Evolutionary conservation across 441 rosid genomes (phyloP), one percentile per base, ranked within the genome.

Genomic region (Daphne laureola): DNA sequence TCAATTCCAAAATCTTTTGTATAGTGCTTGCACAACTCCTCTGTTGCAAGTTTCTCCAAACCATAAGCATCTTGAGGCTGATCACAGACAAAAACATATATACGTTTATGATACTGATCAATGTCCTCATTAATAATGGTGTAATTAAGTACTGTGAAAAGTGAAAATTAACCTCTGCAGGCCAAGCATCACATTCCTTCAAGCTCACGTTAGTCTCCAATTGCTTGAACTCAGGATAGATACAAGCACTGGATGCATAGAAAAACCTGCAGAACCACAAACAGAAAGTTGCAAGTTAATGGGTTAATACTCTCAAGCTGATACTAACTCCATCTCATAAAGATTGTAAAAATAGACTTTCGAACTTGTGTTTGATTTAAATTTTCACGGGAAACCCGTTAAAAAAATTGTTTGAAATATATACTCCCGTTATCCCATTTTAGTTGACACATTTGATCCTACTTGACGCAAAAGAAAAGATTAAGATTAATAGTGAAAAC

Each of bases 31-130:
- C 98, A 92, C 60, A 92, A 57, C 73, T 92, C 97, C 81, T 89
- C 97, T 0, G 97, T 89, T 9, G 96, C 98, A 52, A 92, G 92
- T 77, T 92, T 92, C 79, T 92, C 97, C 95, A 89, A 67, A 54
- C 98, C 97, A 74, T 89, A 92, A 61, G 98, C 98, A 80, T 92
- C 98, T 89, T 92, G 98, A 62, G 98, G 98, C 98, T 92, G 73
- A n/a, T 53, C 35, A 26, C 50, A 4, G 17, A n/a, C n/a, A 16
- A 44, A 16, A 18, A 55, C 54, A n/a, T 12, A 48, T 4, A 18
- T 49, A 21, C 35, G 56, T 59, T 61, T 54, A 23, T 14, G 41
- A 49, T 35, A 48, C n/a, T n/a, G n/a, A 21, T 21, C 25, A 11
- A 4, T 5, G 49, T 26, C 14, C 12, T 45, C 5, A 2, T 53